Conservation (phyloP, 2,329 filamentous ascomycete genomes). For the Plectosphaerella sp. region DNA sequence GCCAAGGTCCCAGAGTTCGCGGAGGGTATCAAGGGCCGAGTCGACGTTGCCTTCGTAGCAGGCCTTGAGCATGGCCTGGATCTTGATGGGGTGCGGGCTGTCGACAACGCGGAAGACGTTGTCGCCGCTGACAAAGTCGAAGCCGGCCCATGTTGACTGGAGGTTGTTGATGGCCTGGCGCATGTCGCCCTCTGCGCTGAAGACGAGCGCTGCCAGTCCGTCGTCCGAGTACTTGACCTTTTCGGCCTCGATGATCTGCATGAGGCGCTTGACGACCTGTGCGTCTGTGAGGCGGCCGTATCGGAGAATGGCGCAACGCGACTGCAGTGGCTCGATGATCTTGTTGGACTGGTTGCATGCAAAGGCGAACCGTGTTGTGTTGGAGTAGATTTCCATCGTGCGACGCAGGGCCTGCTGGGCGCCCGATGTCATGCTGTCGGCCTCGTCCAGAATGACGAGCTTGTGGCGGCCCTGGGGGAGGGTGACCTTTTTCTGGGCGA, state of each 20-base stretch:
- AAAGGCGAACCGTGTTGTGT: constrained; percentile 94
- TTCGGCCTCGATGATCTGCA: constrained; percentile 92
- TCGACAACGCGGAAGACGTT: constrained; percentile 98
- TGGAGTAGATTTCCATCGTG: constrained; percentile 98
- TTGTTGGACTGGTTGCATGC: constrained; percentile 99
- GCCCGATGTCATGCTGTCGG: constrained; percentile 95
- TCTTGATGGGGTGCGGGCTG: constrained; percentile 94
- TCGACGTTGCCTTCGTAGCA: constrained; percentile 93
- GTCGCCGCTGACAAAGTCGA: constrained; percentile 94
- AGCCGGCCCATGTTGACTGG: constrained; percentile 88
- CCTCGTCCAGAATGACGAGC: constrained; percentile 95
- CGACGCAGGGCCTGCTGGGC: constrained; percentile 91
- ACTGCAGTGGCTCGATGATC: constrained; percentile 98
- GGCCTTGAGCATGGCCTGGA: constrained; percentile 97
- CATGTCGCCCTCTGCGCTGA: constrained; percentile 98
- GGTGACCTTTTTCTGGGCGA: constrained; percentile 98
- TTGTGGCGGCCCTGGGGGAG: constrained; percentile 88
- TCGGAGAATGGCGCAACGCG: constrained; percentile 89
- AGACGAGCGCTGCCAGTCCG: constrained; percentile 91
- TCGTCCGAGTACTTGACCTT: constrained; percentile 88
- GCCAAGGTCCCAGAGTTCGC: constrained; percentile 89
- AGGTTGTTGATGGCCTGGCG: constrained; percentile 98
- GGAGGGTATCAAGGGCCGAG: constrained; percentile 76
- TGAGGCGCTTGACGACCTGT: constrained; percentile 83
- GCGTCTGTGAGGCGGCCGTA: constrained; percentile 90